Conservation (phyloP, 768 basidiomycete genomes). For the Kwoniella botswanensis region DNA sequence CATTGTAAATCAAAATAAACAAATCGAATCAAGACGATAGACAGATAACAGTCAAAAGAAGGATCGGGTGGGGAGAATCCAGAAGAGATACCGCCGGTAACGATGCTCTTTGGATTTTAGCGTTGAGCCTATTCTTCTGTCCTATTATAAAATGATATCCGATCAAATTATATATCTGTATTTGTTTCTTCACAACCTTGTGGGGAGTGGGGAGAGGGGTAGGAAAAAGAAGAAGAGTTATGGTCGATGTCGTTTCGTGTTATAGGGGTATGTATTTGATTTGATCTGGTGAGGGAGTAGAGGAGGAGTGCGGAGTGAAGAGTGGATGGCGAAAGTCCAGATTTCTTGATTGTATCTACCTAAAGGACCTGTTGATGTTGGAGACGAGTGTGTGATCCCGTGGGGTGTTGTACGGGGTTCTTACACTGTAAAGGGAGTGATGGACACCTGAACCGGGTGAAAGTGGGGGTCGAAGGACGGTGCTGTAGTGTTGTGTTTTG, state of each 20-base stretch:
- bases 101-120: not conserved
- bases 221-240: not conserved
- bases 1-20: not conserved
- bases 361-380: too few species aligned
- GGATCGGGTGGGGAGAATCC: not conserved
- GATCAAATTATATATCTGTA: constrained; percentile 1
- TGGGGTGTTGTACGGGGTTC: not conserved
- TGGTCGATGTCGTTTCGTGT: not conserved
- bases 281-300: too few species aligned
- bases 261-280: not conserved
- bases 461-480: constrained; percentile 3
- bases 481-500: constrained; percentile 1
- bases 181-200: not conserved
- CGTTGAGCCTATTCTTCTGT: too few species aligned
- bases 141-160: not conserved
- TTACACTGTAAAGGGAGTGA: not conserved
- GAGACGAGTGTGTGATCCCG: not conserved
- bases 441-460: not conserved
- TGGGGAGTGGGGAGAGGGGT: not conserved
- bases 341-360: too few species aligned
- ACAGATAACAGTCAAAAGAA: not conserved
- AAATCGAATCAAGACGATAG: not conserved
- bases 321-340: too few species aligned
- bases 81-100: not conserved
- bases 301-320: too few species aligned